These are phyloP conservation scores for Penicillium soppii DNA, from an alignment of 495 filamentous ascomycete genomes.

Conservation along the genomic window DNA sequence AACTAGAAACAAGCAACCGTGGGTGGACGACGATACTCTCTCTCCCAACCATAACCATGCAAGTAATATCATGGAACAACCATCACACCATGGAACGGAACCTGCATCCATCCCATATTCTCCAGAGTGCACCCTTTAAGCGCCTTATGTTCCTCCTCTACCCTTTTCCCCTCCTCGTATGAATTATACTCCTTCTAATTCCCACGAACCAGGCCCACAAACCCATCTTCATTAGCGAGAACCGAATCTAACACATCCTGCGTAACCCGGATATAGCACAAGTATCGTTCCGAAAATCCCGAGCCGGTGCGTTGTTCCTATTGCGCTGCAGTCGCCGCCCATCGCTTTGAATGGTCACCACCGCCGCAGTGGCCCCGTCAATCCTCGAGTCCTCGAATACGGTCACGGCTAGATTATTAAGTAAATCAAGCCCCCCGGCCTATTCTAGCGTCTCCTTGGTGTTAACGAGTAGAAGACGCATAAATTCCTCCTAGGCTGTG, in stretches of 20 bases:
- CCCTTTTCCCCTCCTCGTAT: constrained; percentile 3
- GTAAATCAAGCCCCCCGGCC: constrained; percentile 21
- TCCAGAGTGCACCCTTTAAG: constrained; percentile 21
- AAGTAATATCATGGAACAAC: constrained; percentile 5
- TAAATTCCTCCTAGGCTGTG: constrained; percentile 21
- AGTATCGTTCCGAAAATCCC: constrained; percentile 13
- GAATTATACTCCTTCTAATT: constrained; percentile 13
- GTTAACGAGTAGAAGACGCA: constrained; percentile 11
- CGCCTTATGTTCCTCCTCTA: constrained; percentile 6
- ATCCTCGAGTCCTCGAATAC: constrained; percentile 21
- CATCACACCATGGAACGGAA: constrained; percentile 8
- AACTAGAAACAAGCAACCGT: not conserved
- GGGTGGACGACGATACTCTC: constrained; percentile 4
- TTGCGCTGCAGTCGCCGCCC: constrained; percentile 15
- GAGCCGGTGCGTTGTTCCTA: constrained; percentile 14
- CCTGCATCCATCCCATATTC: constrained; percentile 24
- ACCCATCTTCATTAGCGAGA: constrained; percentile 8
- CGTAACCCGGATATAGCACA: constrained; percentile 19
- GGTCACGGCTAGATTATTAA: constrained; percentile 20
- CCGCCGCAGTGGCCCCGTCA: constrained; percentile 14
- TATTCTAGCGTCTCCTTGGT: constrained; percentile 15
- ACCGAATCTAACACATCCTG: constrained; percentile 18
- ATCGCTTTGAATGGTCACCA: constrained; percentile 23
- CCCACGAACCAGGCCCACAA: constrained; percentile 16
- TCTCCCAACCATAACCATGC: not conserved